These are phyloP conservation scores for Talaromyces sp. DNA, from an alignment of 2,329 filamentous ascomycete genomes.

Conservation along the genomic window DNA sequence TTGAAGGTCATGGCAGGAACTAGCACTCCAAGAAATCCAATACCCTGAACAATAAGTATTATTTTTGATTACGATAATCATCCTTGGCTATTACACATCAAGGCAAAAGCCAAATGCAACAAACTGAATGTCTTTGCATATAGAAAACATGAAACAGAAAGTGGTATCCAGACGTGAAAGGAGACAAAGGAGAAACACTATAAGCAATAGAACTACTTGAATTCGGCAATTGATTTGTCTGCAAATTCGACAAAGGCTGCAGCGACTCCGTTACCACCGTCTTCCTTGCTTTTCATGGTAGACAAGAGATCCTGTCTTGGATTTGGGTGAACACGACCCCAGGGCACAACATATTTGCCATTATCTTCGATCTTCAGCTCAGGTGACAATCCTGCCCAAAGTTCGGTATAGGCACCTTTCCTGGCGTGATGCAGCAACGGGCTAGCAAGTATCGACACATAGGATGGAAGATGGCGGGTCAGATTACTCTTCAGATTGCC, in stretches of 20 bases:
- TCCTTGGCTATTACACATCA: background rate
- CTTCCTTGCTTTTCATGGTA: conserved; percentile 20
- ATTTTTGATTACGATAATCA: background rate
- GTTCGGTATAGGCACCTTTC: conserved; percentile 25
- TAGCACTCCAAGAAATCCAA: background rate
- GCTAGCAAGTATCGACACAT: conserved; percentile 10
- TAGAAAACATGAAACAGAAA: background rate
- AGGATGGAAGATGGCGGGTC: conserved; percentile 12
- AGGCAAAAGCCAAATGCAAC: no score
- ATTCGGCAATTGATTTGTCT: background rate
- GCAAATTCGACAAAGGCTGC: conserved; percentile 20
- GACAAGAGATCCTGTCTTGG: conserved; percentile 23
- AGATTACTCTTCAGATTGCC: conserved; percentile 24
- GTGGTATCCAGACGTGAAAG: background rate
- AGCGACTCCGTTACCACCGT: conserved; percentile 23
- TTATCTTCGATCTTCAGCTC: conserved; percentile 20
- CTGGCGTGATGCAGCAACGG: conserved; percentile 20
- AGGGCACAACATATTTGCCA: conserved; percentile 25
- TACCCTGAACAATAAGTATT: background rate
- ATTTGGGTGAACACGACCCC: conserved; percentile 22
- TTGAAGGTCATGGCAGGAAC: background rate
- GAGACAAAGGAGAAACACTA: background rate
- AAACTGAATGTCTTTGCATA: background rate
- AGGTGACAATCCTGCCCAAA: conserved; percentile 23
- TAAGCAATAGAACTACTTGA: background rate